phyloP scores from a whole-genome alignment of 1,284 basidiomycete species.

The Golubevia sp. region DNA sequence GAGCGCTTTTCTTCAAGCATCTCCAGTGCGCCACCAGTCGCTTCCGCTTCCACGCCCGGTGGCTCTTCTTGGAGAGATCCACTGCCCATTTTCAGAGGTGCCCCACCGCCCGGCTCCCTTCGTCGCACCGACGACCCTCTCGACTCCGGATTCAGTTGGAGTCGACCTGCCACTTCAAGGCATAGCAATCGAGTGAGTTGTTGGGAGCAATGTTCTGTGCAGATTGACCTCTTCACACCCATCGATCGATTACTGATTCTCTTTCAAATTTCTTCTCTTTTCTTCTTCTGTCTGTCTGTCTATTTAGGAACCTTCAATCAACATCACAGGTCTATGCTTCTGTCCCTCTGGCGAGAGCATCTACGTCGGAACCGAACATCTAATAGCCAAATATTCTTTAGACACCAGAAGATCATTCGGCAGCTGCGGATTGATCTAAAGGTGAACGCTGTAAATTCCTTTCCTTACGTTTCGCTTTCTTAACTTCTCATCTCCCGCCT shows the following conservation, averaged over 20 bases:
- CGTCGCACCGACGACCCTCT: no score
- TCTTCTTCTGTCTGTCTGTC: no score
- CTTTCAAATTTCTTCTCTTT: no score
- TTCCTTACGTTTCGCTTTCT: conserved; percentile 6
- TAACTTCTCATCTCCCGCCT: neutral
- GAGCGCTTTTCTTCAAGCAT: no score
- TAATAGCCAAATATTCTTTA: conserved; percentile 21
- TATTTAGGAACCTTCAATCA: conserved; percentile 2
- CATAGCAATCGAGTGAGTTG: no score
- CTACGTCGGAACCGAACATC: conserved; percentile 25
- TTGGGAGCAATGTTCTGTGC: no score
- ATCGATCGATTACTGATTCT: no score
- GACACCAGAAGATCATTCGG: conserved; percentile 8
- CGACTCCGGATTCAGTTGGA: neutral
- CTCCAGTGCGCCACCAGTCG: no score
- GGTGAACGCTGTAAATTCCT: no score
- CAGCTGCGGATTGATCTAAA: conserved; percentile 5
- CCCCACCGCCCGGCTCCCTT: neutral
- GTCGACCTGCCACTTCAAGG: neutral
- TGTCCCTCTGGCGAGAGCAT: conserved; percentile 30
- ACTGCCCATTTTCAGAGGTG: neutral
- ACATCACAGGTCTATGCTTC: conserved; percentile 39
- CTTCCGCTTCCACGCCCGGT: no score
- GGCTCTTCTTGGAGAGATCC: neutral
- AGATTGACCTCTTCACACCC: no score